Conservation (phyloP, 768 basidiomycete genomes). For the Cystobasidium onofrii region DNA sequence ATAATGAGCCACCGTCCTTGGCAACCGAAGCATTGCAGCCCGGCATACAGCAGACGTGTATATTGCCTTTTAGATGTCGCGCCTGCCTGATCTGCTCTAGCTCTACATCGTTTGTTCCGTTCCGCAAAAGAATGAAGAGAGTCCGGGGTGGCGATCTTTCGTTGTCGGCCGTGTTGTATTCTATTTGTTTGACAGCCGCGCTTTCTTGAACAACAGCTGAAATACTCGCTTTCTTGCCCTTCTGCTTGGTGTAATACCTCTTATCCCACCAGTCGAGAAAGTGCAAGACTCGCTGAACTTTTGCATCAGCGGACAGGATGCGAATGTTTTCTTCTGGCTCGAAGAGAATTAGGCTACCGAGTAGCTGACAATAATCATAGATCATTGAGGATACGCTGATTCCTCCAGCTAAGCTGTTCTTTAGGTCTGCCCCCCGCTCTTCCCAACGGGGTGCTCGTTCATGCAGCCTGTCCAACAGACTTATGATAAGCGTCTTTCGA, state of each 20-base stretch:
- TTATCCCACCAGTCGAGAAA: constrained; percentile 20
- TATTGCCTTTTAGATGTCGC: background rate
- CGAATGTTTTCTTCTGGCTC: constrained; percentile 6
- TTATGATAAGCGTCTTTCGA: background rate
- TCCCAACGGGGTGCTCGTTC: constrained; percentile 9
- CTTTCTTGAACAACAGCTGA: background rate
- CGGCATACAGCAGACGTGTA: background rate
- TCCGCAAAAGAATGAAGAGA: background rate
- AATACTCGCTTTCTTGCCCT: background rate
- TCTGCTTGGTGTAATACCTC: background rate
- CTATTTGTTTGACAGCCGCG: background rate
- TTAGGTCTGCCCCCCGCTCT: background rate
- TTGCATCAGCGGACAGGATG: background rate
- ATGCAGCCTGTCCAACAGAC: constrained; percentile 9
- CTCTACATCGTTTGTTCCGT: constrained; percentile 3
- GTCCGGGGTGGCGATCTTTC: background rate
- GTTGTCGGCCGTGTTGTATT: background rate
- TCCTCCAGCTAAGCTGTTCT: background rate
- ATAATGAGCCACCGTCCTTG: constrained; percentile 6
- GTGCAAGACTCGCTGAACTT: background rate
- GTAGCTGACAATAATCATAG: constrained; percentile 26
- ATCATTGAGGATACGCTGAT: constrained; percentile 23
- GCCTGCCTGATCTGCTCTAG: background rate
- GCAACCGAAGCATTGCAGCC: background rate
- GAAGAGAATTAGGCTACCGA: constrained; percentile 12